Conservation (phyloP, 1,139 yeast genomes). For the Saccharomyces uvarum region DNA sequence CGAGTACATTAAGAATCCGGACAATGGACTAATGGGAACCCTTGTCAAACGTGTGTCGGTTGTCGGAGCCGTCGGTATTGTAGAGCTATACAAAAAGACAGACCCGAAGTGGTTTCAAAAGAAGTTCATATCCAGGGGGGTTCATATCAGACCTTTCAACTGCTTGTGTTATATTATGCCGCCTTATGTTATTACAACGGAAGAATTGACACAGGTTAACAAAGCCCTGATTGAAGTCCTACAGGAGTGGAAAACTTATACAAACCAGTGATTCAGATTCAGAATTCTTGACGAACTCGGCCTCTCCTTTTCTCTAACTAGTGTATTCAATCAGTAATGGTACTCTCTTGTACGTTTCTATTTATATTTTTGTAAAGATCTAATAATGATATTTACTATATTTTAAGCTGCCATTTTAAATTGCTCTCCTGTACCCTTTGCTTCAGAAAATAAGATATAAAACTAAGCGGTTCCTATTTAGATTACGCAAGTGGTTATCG, state of each 20-base stretch:
- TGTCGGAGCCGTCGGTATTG: slow-evolving; percentile 31
- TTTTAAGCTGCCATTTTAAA: no score
- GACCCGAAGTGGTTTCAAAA: slow-evolving; percentile 22
- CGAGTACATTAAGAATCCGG: slow-evolving; percentile 6
- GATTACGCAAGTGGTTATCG: no score
- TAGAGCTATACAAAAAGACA: slow-evolving; percentile 23
- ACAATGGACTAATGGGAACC: slow-evolving; percentile 12
- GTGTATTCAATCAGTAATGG: no score
- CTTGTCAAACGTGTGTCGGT: slow-evolving; percentile 26
- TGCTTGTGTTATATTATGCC: slow-evolving; percentile 29
- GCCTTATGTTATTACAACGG: slow-evolving; percentile 23
- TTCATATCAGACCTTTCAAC: slow-evolving; percentile 28
- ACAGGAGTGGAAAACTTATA: neutral
- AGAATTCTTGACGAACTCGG: no score
- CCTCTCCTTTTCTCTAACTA: no score
- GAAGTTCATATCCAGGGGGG: slow-evolving; percentile 20
- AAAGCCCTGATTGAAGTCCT: neutral
- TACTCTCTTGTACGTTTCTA: no score
- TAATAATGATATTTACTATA: no score
- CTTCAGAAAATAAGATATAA: no score
- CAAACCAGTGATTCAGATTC: neutral
- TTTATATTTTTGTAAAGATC: no score
- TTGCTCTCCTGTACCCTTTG: no score
- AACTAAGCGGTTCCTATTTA: no score
- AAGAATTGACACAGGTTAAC: slow-evolving; percentile 11